These are phyloP conservation scores for Mortierella sp. DNA, from an alignment of 371 early-diverging fungal species.

Conservation along the genomic window DNA sequence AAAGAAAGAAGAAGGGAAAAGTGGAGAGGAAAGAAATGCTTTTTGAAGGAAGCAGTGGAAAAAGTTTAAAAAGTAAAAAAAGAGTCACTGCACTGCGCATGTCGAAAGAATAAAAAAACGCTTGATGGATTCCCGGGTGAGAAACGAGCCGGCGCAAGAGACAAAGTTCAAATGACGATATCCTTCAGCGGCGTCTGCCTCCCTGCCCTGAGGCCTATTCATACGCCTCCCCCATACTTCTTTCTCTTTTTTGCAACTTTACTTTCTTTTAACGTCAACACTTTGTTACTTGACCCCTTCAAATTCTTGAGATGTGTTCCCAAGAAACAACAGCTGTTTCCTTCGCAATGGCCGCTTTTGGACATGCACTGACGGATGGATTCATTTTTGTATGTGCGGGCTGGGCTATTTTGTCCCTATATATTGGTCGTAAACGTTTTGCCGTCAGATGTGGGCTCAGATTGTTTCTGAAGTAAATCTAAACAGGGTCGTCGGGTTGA, in stretches of 20 bases:
- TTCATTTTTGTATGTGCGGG: background rate
- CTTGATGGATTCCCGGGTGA: background rate
- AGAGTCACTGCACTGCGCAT: background rate
- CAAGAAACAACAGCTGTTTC: background rate
- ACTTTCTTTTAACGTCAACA: background rate
- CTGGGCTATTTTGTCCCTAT: background rate
- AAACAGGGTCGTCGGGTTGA: no score
- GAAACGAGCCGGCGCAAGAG: background rate
- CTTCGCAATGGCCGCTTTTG: background rate
- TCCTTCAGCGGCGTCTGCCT: background rate
- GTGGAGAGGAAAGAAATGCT: background rate
- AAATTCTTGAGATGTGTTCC: background rate
- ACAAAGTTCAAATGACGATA: background rate
- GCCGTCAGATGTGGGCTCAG: background rate
- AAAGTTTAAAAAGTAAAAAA: conserved; percentile 7
- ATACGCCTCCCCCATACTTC: background rate
- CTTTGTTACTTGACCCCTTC: background rate
- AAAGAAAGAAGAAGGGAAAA: background rate
- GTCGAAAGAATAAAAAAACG: background rate
- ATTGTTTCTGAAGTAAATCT: background rate
- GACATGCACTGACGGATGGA: background rate
- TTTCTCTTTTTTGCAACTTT: no score
- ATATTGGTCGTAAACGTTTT: conserved; percentile 7
- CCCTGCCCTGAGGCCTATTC: background rate
- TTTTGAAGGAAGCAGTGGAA: background rate